Evolutionary conservation across 257 asterid genomes (phyloP).

Genomic region (Hygrophila difformis): DNA sequence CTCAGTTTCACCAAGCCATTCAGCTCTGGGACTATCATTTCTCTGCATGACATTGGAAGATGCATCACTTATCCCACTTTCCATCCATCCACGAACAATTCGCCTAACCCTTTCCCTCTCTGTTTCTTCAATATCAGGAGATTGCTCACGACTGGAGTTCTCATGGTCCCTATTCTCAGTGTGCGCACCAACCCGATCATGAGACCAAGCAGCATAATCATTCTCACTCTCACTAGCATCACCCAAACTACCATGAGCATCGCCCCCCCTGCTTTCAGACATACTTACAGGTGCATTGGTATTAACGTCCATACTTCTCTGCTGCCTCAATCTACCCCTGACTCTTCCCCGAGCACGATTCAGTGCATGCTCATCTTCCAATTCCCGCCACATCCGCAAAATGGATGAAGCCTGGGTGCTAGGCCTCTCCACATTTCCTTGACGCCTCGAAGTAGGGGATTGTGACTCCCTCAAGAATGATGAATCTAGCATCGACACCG

Average conservation of each 20-base stretch:
- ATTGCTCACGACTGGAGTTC: constrained; percentile 78
- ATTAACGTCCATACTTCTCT: constrained; percentile 48
- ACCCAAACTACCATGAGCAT: constrained; percentile 45
- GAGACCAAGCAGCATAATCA: constrained; percentile 42
- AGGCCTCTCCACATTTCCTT: constrained; percentile 72
- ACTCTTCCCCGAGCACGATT: constrained; percentile 66
- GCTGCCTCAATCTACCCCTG: constrained; percentile 70
- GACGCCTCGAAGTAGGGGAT: constrained; percentile 70
- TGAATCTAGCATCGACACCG: constrained; percentile 83
- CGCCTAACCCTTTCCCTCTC: constrained; percentile 97
- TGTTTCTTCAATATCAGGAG: constrained; percentile 77
- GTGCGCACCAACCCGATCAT: constrained; percentile 25
- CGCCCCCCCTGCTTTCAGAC: constrained; percentile 50
- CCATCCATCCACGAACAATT: constrained; percentile 98
- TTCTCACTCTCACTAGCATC: constrained; percentile 62
- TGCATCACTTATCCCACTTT: constrained; percentile 63
- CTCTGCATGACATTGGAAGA: constrained; percentile 57
- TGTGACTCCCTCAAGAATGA: constrained; percentile 83
- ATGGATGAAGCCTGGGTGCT: constrained; percentile 73
- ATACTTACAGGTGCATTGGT: constrained; percentile 34
- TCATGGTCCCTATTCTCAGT: constrained; percentile 40
- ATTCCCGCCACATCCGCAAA: constrained; percentile 89
- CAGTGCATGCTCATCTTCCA: constrained; percentile 72
- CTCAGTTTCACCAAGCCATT: constrained; percentile 92
- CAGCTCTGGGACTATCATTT: constrained; percentile 62